These are phyloP conservation scores for Calocera viscosa DNA, from an alignment of 768 basidiomycete species.

Conservation along the genomic window DNA sequence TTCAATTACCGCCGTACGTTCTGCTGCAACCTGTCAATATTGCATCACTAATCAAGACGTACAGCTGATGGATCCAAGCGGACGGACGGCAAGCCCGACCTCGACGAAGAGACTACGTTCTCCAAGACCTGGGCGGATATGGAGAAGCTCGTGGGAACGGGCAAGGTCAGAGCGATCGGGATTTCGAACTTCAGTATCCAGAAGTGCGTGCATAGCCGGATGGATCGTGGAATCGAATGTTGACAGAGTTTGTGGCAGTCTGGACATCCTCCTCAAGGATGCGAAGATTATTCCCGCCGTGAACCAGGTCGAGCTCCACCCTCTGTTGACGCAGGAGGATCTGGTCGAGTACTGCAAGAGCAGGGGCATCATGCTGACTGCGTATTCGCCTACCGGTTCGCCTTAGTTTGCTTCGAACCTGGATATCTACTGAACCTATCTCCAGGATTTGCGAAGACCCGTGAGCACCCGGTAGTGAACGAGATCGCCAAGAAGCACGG, in stretches of 20 bases:
- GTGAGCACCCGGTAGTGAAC: constrained; percentile 35
- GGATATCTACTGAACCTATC: constrained; percentile 22
- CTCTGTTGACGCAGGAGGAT: constrained; percentile 51
- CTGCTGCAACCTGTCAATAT: constrained; percentile 1
- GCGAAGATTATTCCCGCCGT: constrained; percentile 48
- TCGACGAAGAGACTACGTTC: constrained; percentile 21
- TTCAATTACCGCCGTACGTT: constrained; percentile 9
- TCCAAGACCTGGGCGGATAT: constrained; percentile 40
- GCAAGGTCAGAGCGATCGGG: constrained; percentile 41
- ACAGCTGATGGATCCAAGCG: constrained; percentile 22
- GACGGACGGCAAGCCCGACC: constrained; percentile 19
- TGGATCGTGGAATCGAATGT: constrained; percentile 17
- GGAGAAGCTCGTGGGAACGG: constrained; percentile 38
- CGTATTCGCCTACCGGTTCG: constrained; percentile 44
- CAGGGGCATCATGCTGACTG: constrained; percentile 50
- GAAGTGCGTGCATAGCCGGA: constrained; percentile 29
- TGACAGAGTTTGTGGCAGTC: constrained; percentile 27
- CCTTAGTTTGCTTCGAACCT: constrained; percentile 21
- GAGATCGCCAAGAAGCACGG: constrained; percentile 39
- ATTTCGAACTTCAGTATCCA: constrained; percentile 51
- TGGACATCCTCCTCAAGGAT: constrained; percentile 33
- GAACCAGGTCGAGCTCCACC: constrained; percentile 46
- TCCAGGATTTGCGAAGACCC: constrained; percentile 35
- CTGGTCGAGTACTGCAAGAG: constrained; percentile 43
- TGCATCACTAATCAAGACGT: neutral